phyloP scores from a whole-genome alignment of 148 eudicot genomes.

The Agrostemma githago region DNA sequence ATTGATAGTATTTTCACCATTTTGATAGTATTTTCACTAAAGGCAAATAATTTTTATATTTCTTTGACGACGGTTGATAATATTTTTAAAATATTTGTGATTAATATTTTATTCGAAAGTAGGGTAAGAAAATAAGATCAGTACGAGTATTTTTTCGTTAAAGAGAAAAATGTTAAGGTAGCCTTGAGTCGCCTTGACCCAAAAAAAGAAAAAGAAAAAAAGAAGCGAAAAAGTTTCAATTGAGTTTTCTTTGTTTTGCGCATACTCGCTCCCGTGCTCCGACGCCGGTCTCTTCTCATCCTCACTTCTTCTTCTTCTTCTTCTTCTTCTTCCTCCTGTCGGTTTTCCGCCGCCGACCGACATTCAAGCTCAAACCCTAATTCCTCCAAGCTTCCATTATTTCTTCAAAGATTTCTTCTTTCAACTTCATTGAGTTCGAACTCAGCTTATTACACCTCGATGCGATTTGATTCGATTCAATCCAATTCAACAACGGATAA shows the following conservation, averaged over 20 bases:
- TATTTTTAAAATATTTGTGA: too few relatives aligned
- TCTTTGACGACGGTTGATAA: too few relatives aligned
- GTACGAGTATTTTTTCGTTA: too few relatives aligned
- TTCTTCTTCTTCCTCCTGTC: neutral
- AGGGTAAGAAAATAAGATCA: too few relatives aligned
- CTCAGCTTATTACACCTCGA: constrained; percentile 5
- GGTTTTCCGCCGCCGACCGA: neutral
- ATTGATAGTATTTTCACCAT: too few relatives aligned
- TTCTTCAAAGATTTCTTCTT: neutral
- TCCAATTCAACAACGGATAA: neutral
- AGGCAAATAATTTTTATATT: too few relatives aligned
- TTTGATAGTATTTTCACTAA: too few relatives aligned
- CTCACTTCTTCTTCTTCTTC: neutral
- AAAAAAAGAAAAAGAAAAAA: neutral
- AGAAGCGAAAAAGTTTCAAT: neutral
- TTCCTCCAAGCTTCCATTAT: neutral
- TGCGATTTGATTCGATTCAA: constrained; percentile 8
- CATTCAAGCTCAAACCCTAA: neutral
- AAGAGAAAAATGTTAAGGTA: too few relatives aligned
- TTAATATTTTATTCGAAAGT: too few relatives aligned
- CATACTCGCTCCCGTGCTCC: constrained; percentile 7
- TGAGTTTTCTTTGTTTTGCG: neutral
- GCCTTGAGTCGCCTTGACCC: neutral
- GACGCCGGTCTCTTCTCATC: neutral
- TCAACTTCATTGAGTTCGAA: neutral